Percentiles rank a stretch among this genome's conserved stretches.
Conservation (phyloP, 371 early-diverging fungal genomes). For the Capniomyces stellatus region DNA sequence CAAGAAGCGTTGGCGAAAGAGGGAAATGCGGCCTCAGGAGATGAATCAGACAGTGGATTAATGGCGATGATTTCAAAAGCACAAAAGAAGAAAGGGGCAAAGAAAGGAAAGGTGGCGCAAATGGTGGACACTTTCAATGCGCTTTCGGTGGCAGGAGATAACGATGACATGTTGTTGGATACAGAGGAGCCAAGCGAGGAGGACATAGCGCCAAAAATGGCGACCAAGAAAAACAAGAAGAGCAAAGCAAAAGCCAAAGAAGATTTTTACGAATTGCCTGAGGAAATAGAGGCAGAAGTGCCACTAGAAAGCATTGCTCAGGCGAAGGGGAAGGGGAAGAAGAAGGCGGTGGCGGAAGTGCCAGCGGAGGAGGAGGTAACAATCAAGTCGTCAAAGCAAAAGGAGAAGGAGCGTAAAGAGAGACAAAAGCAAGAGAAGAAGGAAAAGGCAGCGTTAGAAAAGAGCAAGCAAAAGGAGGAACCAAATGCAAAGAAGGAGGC, state of each 20-base stretch:
- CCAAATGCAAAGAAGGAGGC: constrained; percentile 27
- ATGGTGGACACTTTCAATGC: constrained; percentile 7
- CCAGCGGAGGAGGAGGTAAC: constrained; percentile 10
- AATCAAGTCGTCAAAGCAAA: constrained; percentile 38
- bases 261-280: constrained; percentile 3
- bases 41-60: constrained; percentile 4
- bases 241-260: constrained; percentile 7
- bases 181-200: constrained; percentile 5
- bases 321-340: constrained; percentile 2
- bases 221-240: constrained; percentile 17
- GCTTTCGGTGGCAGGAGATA: constrained; percentile 4
- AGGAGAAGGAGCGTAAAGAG: constrained; percentile 58
- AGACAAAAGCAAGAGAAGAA: constrained; percentile 60
- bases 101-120: constrained; percentile 3
- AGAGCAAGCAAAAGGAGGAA: constrained; percentile 27
- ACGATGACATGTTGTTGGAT: constrained; percentile 4
- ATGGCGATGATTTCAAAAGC: constrained; percentile 8
- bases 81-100: constrained; percentile 27
- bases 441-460: constrained; percentile 32
- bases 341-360: background rate
- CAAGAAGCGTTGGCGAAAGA: background rate
- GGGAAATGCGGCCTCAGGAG: constrained; percentile 3
- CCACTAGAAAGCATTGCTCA: background rate
- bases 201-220: constrained; percentile 1
- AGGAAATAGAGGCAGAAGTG: constrained; percentile 5